Evolutionary conservation across 1,284 basidiomycete species (phyloP).

Genomic region (Termitomyces sp.): DNA sequence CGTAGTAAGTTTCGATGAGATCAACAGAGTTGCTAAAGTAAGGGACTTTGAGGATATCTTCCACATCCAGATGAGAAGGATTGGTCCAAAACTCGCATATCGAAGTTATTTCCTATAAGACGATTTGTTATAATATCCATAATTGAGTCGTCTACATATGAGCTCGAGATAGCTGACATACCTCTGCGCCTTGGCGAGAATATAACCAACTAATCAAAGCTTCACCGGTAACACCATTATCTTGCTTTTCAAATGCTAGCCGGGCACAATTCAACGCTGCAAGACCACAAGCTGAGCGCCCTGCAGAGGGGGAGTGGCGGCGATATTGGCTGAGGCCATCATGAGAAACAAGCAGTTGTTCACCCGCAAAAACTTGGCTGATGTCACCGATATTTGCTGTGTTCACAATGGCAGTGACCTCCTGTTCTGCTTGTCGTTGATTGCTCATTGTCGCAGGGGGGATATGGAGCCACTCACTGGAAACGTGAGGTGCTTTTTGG

Average conservation of each 20-base stretch:
- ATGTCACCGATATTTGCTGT: slow-evolving; percentile 6
- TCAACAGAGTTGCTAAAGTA: slow-evolving; percentile 38
- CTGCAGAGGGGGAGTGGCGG: slow-evolving; percentile 25
- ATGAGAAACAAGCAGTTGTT: slow-evolving; percentile 34
- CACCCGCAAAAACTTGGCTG: slow-evolving; percentile 18
- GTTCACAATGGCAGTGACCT: not conserved
- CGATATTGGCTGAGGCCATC: slow-evolving; percentile 46
- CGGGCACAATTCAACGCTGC: slow-evolving; percentile 60
- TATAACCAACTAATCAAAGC: slow-evolving; percentile 34
- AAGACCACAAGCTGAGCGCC: slow-evolving; percentile 52
- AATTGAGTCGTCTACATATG: not conserved
- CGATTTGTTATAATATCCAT: not conserved
- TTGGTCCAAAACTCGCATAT: slow-evolving; percentile 53
- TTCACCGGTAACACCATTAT: slow-evolving; percentile 26
- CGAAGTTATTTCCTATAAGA: slow-evolving; percentile 43
- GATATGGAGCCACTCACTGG: not conserved
- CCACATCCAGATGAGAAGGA: slow-evolving; percentile 51
- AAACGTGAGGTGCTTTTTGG: not conserved
- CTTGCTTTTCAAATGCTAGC: slow-evolving; percentile 36
- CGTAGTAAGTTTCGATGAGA: slow-evolving; percentile 35
- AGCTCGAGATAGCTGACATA: slow-evolving; percentile 12
- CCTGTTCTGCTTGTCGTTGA: not conserved
- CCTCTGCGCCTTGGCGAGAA: slow-evolving; percentile 37
- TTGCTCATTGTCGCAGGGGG: not conserved
- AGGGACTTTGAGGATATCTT: slow-evolving; percentile 40